Percentiles rank a stretch among this genome's conserved stretches.
These are phyloP conservation scores for Ananas comosus DNA, from an alignment of 176 grass and related monocot genomes.

Conservation along the genomic window DNA sequence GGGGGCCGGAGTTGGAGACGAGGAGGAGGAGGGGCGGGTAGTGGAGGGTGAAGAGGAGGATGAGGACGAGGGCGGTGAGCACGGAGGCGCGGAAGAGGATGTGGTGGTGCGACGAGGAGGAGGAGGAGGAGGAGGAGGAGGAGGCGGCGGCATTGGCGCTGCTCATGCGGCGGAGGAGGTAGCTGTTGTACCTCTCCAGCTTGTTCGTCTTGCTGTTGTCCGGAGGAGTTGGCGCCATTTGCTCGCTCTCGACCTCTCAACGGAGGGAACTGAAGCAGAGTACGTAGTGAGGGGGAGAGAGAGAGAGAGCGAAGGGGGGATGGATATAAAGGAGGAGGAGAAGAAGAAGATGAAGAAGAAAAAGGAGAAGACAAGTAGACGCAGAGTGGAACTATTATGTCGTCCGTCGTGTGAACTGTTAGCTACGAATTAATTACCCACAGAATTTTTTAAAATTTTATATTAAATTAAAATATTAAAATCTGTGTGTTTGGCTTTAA, in stretches of 20 bases:
- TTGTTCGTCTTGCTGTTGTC: slow-evolving; percentile 19
- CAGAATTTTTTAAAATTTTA: no score
- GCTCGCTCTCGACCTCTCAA: not conserved
- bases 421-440: no score
- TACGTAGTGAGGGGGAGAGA: not conserved
- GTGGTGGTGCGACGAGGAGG: slow-evolving; percentile 42
- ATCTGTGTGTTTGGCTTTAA: not conserved
- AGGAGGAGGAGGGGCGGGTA: not conserved
- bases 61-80: slow-evolving; percentile 74
- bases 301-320: slow-evolving; percentile 5
- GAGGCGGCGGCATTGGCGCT: slow-evolving; percentile 20
- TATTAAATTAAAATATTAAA: no score
- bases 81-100: slow-evolving; percentile 49
- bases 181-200: slow-evolving; percentile 59
- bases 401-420: no score
- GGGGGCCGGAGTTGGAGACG: not conserved
- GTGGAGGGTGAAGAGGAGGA: slow-evolving; percentile 56
- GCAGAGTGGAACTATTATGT: not conserved
- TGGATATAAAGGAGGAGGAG: no score
- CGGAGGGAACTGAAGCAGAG: no score
- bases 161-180: slow-evolving; percentile 31
- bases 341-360: no score
- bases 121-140: slow-evolving; percentile 56
- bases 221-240: slow-evolving; percentile 5
- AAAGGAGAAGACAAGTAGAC: no score